A percentile compares a stretch with the other conserved stretches of the same genome.
phyloP scores from a whole-genome alignment of 2,329 filamentous ascomycete genomes.

The Diplodia mutila region DNA sequence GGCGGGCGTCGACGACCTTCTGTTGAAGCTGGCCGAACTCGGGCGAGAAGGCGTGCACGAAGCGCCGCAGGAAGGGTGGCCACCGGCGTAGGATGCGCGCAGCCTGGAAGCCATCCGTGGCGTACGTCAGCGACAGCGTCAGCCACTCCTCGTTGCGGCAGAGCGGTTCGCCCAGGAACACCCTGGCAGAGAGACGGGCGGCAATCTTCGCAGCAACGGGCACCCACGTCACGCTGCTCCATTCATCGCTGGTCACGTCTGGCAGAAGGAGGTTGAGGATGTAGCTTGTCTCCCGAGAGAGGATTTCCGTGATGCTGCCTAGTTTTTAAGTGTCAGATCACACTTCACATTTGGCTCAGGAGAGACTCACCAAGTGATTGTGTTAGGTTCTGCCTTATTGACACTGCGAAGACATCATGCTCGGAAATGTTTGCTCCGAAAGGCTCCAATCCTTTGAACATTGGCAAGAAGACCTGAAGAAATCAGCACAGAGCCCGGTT shows the following conservation, averaged over 20 bases:
- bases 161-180: slow-evolving; percentile 43
- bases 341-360: neutral
- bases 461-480: neutral
- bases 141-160: slow-evolving; percentile 48
- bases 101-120: slow-evolving; percentile 41
- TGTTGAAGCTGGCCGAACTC: slow-evolving; percentile 31
- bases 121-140: slow-evolving; percentile 39
- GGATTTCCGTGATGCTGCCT: slow-evolving; percentile 7
- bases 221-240: slow-evolving; percentile 34
- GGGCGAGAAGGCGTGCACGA: slow-evolving; percentile 29
- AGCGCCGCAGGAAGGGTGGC: slow-evolving; percentile 40
- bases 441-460: slow-evolving; percentile 2
- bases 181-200: slow-evolving; percentile 36
- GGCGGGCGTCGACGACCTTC: neutral
- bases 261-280: slow-evolving; percentile 14
- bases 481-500: neutral
- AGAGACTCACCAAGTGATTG: neutral
- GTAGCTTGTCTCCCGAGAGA: neutral
- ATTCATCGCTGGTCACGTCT: neutral
- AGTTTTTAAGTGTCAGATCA: neutral
- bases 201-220: slow-evolving; percentile 46
- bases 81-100: slow-evolving; percentile 39
- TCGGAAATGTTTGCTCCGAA: neutral
- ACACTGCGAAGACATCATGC: neutral
- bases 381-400: neutral